Evolutionary conservation across 768 basidiomycete species (phyloP), one percentile per base, ranked within the genome.

Genomic region (Rhodosporidiobolus odoratus): DNA sequence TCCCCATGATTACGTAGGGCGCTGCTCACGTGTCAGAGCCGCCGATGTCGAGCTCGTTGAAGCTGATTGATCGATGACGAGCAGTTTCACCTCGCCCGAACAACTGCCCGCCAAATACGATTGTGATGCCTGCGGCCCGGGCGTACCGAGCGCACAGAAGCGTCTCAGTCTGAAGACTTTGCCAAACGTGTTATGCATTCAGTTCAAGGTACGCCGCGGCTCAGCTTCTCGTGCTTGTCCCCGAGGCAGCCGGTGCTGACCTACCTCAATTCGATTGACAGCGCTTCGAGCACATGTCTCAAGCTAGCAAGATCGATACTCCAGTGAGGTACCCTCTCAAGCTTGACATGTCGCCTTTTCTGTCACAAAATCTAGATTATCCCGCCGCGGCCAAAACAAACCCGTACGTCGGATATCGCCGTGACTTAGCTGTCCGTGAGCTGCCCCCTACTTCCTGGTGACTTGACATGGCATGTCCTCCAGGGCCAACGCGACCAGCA

Each of bases 161-260:
- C 87, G 90, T 12, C 82, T 97, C 59, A 90, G 89, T 75, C 87
- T 97, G 75, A 86, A 85, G 59, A 89, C 87, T 74, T 82, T 98
- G 13, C 93, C 95, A 0, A 88, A 90, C 0, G 92, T 95, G 1
- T 81, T 98, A 57, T 91, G 89, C 74, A 91, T 98, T 75, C 95
- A 97, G 78, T 88, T 98, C 83, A 98, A 98, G 84, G 94, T 90
- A 68, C 60, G 79, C 41, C 1, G 4, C 38, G 15, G 15, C 13
- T 30, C 37, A 54, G 61, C 48, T 59, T 5, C 43, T 62, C 64
- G 60, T 40, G n/a, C 16, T 59, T 32, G 25, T 17, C 8, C 40
- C 32, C 15, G 9, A 13, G n/a, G n/a, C n/a, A n/a, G n/a, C n/a
- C n/a, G n/a, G n/a, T n/a, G n/a, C n/a, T n/a, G n/a, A n/a, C n/a